A percentile compares a stretch with the other conserved stretches of the same genome.
Evolutionary conservation across 148 eudicot genomes (phyloP).

Genomic region (Heliosperma pusillum): DNA sequence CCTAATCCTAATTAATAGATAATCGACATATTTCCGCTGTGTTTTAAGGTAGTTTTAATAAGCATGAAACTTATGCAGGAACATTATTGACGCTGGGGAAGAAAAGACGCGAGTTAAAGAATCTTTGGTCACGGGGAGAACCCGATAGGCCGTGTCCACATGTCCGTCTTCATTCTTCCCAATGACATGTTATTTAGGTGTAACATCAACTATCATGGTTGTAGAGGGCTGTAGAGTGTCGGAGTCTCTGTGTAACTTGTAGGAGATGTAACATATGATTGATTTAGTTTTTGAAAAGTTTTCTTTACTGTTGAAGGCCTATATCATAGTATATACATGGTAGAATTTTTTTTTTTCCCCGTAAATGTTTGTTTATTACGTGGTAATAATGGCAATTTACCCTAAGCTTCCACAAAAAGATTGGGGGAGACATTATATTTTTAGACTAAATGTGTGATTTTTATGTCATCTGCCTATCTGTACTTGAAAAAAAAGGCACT

Average conservation of each 20-base stretch:
- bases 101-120: constrained; percentile 67
- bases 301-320: constrained; percentile 5
- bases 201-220: constrained; percentile 27
- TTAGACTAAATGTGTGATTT: too few relatives aligned
- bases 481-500: too few relatives aligned
- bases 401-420: not conserved
- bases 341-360: not conserved
- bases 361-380: not conserved
- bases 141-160: constrained; percentile 86
- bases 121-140: constrained; percentile 76
- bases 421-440: not conserved
- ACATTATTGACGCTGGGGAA: constrained; percentile 65
- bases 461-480: too few relatives aligned
- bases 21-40: too few relatives aligned
- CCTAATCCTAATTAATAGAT: too few relatives aligned
- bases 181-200: constrained; percentile 20
- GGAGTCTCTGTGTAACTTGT: constrained; percentile 31
- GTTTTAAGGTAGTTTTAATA: too few relatives aligned
- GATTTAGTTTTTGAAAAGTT: constrained; percentile 15
- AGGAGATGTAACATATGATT: constrained; percentile 35
- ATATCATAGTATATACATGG: constrained; percentile 6
- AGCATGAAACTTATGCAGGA: constrained; percentile 41
- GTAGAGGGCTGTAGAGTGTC: constrained; percentile 10
- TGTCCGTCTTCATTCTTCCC: constrained; percentile 41
- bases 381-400: not conserved